Evolutionary conservation across 176 grass and related monocot species (phyloP).

Genomic region (Cenchrus fungigraminus): DNA sequence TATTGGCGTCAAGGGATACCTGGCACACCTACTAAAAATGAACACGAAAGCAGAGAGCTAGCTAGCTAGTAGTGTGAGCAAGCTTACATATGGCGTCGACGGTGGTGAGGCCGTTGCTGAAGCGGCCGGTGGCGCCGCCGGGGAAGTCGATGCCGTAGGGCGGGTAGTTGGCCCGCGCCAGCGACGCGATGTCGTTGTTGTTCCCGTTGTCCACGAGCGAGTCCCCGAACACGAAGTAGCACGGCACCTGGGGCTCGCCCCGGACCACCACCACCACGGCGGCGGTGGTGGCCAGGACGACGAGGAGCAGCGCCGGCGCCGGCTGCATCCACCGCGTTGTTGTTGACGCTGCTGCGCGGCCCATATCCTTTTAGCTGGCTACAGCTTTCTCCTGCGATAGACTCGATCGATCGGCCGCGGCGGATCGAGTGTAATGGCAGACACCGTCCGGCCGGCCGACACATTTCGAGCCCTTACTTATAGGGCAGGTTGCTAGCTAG

Average conservation of each 20-base stretch:
- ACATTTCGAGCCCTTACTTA: slow-evolving; percentile 38
- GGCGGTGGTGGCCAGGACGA: slow-evolving; percentile 4
- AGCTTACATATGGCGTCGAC: slow-evolving; percentile 76
- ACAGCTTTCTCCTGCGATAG: neutral
- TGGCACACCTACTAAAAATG: neutral
- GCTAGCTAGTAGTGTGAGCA: no score
- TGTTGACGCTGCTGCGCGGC: neutral
- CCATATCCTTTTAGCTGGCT: slow-evolving; percentile 15
- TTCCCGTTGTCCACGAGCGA: slow-evolving; percentile 95
- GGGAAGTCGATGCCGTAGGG: slow-evolving; percentile 90
- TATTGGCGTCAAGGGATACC: neutral
- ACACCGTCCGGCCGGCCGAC: slow-evolving; percentile 5
- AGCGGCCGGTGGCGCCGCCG: slow-evolving; percentile 64
- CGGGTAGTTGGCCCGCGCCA: slow-evolving; percentile 87
- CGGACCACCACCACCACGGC: neutral
- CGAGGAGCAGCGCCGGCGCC: neutral
- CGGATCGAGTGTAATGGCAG: neutral
- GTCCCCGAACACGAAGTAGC: slow-evolving; percentile 89
- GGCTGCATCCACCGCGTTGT: neutral
- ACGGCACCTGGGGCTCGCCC: slow-evolving; percentile 66
- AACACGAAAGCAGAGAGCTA: no score
- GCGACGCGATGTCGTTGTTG: slow-evolving; percentile 84
- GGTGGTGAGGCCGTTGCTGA: slow-evolving; percentile 85
- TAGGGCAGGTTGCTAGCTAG: slow-evolving; percentile 10
- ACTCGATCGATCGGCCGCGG: neutral